phyloP scores from a whole-genome alignment of 108 stramenopile species.

The Skeletonema tropicum region DNA sequence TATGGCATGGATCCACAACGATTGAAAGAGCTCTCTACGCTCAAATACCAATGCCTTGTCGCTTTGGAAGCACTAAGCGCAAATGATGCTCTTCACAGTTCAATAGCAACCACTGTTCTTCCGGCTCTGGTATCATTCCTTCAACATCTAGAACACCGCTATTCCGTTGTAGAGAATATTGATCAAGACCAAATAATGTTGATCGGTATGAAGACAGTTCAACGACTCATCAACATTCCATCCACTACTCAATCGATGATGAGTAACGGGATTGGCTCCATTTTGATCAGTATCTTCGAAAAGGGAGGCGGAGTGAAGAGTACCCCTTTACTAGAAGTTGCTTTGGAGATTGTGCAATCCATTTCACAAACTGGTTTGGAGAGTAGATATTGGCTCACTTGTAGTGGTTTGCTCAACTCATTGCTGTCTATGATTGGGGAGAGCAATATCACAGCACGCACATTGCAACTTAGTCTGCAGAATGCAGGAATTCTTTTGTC shows the following conservation, averaged over 20 bases:
- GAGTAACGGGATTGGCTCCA: constrained; percentile 51
- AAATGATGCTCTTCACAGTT: constrained; percentile 70
- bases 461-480: constrained; percentile 50
- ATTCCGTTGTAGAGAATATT: not conserved
- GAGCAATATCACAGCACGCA: not conserved
- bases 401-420: constrained; percentile 15
- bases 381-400: constrained; percentile 3
- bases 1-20: constrained; percentile 37
- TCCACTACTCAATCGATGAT: constrained; percentile 68
- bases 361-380: constrained; percentile 19
- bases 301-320: not conserved
- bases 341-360: constrained; percentile 62
- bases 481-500: constrained; percentile 52
- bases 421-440: constrained; percentile 17
- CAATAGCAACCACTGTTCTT: constrained; percentile 64
- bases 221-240: constrained; percentile 64
- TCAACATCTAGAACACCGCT: constrained; percentile 10
- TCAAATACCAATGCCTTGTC: constrained; percentile 72
- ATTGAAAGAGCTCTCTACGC: constrained; percentile 47
- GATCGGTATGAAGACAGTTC: constrained; percentile 65
- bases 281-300: constrained; percentile 32
- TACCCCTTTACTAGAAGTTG: constrained; percentile 28
- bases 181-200: constrained; percentile 37
- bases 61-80: constrained; percentile 72
- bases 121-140: constrained; percentile 69